phyloP scores from a whole-genome alignment of 345 rosid species.

The Boechera divaricarpa region DNA sequence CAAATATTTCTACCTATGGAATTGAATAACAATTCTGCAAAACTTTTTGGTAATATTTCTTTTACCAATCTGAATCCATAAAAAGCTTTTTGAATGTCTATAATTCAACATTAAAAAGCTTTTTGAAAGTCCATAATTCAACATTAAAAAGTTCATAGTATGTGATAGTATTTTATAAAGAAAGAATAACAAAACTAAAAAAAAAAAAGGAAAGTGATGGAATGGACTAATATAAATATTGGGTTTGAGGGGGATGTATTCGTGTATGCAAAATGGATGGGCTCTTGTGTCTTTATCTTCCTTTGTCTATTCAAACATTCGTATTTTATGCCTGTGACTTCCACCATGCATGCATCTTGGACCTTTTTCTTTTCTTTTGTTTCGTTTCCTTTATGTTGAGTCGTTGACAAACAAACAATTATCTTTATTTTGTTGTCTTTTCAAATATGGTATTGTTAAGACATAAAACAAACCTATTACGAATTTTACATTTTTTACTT shows the following conservation, averaged over 20 bases:
- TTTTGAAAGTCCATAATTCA: background rate
- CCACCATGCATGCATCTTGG: constrained; percentile 37
- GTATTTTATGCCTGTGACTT: constrained; percentile 21
- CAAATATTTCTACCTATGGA: constrained; percentile 11
- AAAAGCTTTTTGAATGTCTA: background rate
- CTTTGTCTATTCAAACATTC: constrained; percentile 26
- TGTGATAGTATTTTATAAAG: background rate
- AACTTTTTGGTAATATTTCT: background rate
- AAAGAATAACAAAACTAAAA: background rate
- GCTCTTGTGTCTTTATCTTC: constrained; percentile 17
- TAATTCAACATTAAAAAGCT: background rate
- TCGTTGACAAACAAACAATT: constrained; percentile 1
- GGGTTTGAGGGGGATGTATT: constrained; percentile 27
- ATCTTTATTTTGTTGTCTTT: background rate
- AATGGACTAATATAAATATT: background rate
- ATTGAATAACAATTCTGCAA: background rate
- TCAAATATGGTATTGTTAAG: background rate
- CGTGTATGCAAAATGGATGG: constrained; percentile 27
- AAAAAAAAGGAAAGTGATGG: background rate
- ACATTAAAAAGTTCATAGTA: background rate
- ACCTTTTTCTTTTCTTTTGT: background rate
- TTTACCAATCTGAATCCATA: background rate
- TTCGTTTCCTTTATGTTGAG: background rate
- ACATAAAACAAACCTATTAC: no score
- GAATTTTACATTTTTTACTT: no score